These are phyloP conservation scores for Colletotrichum sansevieriae DNA, from an alignment of 2,329 filamentous ascomycete species.

Conservation along the genomic window DNA sequence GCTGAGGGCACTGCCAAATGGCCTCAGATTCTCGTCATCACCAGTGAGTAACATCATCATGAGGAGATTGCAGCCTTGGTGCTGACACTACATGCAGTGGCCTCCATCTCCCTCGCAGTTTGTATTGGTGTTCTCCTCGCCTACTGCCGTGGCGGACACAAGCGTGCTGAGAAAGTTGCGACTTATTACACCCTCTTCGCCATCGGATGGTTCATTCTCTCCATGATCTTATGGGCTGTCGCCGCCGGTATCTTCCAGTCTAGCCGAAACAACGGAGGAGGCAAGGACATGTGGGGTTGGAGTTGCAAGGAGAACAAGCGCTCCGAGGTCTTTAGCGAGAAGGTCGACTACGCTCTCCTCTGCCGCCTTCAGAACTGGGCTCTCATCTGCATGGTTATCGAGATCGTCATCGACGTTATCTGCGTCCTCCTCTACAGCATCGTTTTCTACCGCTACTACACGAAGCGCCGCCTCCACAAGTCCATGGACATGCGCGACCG, in stretches of 20 bases:
- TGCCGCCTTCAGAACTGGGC: constrained; percentile 97
- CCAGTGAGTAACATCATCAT: constrained; percentile 42
- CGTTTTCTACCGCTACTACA: constrained; percentile 98
- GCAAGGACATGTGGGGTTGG: constrained; percentile 98
- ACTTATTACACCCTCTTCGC: constrained; percentile 97
- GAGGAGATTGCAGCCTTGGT: not conserved
- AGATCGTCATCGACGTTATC: constrained; percentile 91
- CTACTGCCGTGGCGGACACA: constrained; percentile 91
- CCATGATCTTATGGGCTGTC: constrained; percentile 90
- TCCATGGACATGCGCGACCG: constrained; percentile 97
- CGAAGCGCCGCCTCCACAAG: constrained; percentile 94
- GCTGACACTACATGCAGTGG: constrained; percentile 59
- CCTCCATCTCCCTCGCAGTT: constrained; percentile 83
- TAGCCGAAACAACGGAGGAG: constrained; percentile 75
- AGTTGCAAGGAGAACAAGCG: constrained; percentile 92
- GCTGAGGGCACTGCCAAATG: constrained; percentile 82
- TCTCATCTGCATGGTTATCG: constrained; percentile 96
- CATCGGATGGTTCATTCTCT: constrained; percentile 93
- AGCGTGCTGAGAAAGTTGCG: constrained; percentile 89
- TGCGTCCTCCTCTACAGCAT: constrained; percentile 93
- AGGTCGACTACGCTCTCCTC: constrained; percentile 89
- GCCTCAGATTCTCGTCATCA: constrained; percentile 89
- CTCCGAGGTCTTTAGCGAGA: constrained; percentile 79
- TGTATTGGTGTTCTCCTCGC: constrained; percentile 85
- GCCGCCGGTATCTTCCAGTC: constrained; percentile 88